Evolutionary conservation across 345 rosid genomes (phyloP), one percentile per base, ranked within the genome.

Genomic region (Noccaea caerulescens): DNA sequence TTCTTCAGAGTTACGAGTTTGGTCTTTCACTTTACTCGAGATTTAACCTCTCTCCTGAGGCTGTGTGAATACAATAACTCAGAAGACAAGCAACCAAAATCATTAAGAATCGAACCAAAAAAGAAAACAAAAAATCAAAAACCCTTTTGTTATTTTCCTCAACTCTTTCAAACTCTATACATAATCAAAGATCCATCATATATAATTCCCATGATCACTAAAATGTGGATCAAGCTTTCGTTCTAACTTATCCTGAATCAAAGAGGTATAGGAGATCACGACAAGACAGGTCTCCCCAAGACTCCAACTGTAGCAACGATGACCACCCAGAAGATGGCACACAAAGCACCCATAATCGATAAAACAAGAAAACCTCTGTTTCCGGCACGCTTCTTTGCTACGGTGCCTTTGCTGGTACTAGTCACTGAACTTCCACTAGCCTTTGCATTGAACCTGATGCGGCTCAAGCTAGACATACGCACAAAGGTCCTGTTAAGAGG

Each of bases 401-500:
- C 67, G 30, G 76, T 13, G 42, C 30, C 67, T 70, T 70, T 59
- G 47, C 33, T 76, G 10, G 51, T 75, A 27, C 30, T 27, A 36
- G 60, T 41, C 30, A 84, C 73, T 7, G 72, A 62, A 20, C 1
- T 20, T 20, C 23, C 23, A 20, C 23, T 20, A 20, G 23, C 23
- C 7, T 49, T 76, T 57, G 52, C 73, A 61, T 63, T 79, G 71
- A 83, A 39, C 79, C 83, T 84, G 41, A 85, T 32, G 77, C 85
- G 84, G 64, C 96, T 83, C 60, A 88, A 87, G 81, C 98, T 93
- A 44, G 96, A 88, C 89, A 93, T 85, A 38, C 97, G 85, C 80
- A 81, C 83, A 6, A 90, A 73, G 50, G 98, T 91, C n/a, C 80
- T 85, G 58, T 83, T 88, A 62, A 90, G 76, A 10, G 92, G 87